Evolutionary conservation across 129 eudicot species (phyloP), one percentile per base, ranked within the genome.

Genomic region (Solidago caesia): DNA sequence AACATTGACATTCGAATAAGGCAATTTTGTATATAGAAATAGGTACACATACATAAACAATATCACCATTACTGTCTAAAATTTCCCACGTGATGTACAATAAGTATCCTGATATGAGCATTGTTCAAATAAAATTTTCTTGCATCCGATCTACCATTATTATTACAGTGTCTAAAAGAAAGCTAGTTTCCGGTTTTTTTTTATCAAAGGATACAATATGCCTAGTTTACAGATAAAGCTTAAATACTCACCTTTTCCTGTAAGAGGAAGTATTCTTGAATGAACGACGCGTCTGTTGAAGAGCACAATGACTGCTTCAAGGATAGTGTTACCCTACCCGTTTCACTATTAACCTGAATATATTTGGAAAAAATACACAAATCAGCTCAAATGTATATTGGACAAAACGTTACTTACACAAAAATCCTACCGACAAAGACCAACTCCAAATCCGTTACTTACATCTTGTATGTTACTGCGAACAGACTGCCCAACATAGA

Each of bases 231-330:
- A 61, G 7, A 70, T 60, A 13, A 56, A 68, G 65, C 70, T 44
- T 47, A 71, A 55, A 52, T 21, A 8, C 71, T 80, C 72, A 89
- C 97, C 96, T 94, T 94, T 53, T 90, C 96, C 79, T 88, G 96
- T 75, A 87, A 68, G 47, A 88, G 27, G 68, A 94, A 94, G 80
- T 90, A 90, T 74, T 91, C 96, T 64, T 88, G 91, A 63, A 94
- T 82, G 59, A 90, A 88, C 48, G 98, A 90, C 46, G 91, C 96
- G 76, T 94, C 96, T 8, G 81, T 85, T 8, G 98, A 90, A 70
- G 89, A 84, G 82, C 92, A 88, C 42, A 87, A 72, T 2, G 97
- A 94, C 74, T 88, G 98, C 96, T 90, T 94, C 87, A 94, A 72
- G 41, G 97, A 88, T 44, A 94, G 73, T 47, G 97, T 90, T 72